Evolutionary conservation across 306 rosid species (phyloP).

Genomic region (Morella rubra): DNA sequence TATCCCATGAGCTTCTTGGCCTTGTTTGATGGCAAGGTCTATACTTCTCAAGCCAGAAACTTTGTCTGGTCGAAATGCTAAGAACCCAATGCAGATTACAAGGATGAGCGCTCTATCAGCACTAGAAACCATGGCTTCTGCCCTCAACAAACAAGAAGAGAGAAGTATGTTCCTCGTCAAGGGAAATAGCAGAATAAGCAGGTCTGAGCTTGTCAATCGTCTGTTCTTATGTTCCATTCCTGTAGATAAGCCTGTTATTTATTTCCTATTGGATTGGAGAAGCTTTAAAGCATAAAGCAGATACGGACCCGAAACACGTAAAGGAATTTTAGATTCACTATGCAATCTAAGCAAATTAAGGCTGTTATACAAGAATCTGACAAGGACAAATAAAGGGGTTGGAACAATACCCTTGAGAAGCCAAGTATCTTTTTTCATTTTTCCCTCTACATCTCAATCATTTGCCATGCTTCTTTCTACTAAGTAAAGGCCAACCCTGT

Average conservation of each 20-base stretch:
- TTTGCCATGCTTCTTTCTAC: slow-evolving; percentile 51
- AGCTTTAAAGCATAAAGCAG: slow-evolving; percentile 65
- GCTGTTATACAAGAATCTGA: slow-evolving; percentile 86
- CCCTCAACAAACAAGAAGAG: slow-evolving; percentile 41
- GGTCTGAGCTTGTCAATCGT: slow-evolving; percentile 25
- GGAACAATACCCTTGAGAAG: slow-evolving; percentile 81
- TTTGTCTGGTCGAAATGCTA: slow-evolving; percentile 47
- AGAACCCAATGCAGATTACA: slow-evolving; percentile 57
- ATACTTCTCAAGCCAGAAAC: slow-evolving; percentile 48
- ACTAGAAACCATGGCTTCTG: slow-evolving; percentile 56
- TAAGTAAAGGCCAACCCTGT: slow-evolving; percentile 40
- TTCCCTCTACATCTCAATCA: slow-evolving; percentile 50
- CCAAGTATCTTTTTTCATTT: slow-evolving; percentile 65
- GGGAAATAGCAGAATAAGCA: slow-evolving; percentile 40
- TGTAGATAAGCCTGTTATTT: slow-evolving; percentile 61
- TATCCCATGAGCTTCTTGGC: slow-evolving; percentile 35
- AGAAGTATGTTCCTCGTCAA: slow-evolving; percentile 34
- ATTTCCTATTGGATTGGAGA: slow-evolving; percentile 48
- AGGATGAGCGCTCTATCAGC: slow-evolving; percentile 44
- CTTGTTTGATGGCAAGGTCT: slow-evolving; percentile 47
- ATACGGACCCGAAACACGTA: slow-evolving; percentile 50
- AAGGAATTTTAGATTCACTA: slow-evolving; percentile 75
- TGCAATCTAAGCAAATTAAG: slow-evolving; percentile 62
- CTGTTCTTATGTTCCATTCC: slow-evolving; percentile 57
- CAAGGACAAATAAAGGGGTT: slow-evolving; percentile 61